Evolutionary conservation across 2,329 filamentous ascomycete genomes (phyloP), one percentile per base, ranked within the genome.

Genomic region (Pseudogymnoascus sp.): DNA sequence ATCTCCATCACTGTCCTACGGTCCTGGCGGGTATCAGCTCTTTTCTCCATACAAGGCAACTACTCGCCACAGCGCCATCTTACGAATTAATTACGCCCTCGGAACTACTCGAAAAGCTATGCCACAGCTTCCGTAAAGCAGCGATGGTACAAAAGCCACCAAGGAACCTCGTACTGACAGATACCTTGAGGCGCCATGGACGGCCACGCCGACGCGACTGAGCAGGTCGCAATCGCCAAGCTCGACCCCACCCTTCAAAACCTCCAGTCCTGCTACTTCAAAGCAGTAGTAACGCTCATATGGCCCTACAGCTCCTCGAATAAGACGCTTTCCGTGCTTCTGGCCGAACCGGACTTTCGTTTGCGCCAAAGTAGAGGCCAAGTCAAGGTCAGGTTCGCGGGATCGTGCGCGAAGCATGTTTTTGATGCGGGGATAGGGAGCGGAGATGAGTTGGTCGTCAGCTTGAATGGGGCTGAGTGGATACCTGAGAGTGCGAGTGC

Each of bases 261-360:
- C 11, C 72, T 74, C 23, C 63, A 71, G 2, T 73, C 76, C 5
- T 77, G 77, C 65, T 77, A 78, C 11, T 76, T 96, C 34, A 82
- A 84, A 64, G 92, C 90, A 40, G 80, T 89, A 14, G 85, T 97
- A 21, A 93, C 91, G 7, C 85, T 97, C 37, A 87, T 91, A 64
- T 97, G 93, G 93, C 93, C 93, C 0, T 97, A 91, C 75, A 96
- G 90, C 67, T 89, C 88, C 21, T 85, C 91, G 25, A 88, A 84
- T 31, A 84, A 83, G 62, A 86, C 86, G 40, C 83, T 92, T 68
- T 88, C 91, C 25, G 87, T 97, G 60, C 83, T 96, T 18, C 83
- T 97, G 36, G 90, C 90, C 53, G 93, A 97, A 70, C 86, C 87
- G 53, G 91, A 97, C 73, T 89, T 93, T 71, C 88, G 90, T 59